Evolutionary conservation across 768 basidiomycete species (phyloP).

Genomic region (Hericium erinaceus): DNA sequence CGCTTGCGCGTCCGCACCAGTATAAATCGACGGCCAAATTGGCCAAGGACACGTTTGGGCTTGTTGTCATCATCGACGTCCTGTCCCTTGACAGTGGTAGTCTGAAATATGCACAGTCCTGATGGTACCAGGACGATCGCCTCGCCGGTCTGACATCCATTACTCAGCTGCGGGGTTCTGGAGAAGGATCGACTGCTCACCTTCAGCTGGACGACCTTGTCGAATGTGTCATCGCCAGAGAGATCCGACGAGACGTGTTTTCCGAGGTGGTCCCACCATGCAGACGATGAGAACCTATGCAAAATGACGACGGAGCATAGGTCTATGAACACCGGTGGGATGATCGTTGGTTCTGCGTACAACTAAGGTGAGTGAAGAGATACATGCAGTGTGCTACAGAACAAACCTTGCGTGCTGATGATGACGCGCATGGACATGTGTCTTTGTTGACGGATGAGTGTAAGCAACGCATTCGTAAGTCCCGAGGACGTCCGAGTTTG

Average conservation of each 20-base stretch:
- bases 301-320: slow-evolving; percentile 57
- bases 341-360: slow-evolving; percentile 56
- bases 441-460: slow-evolving; percentile 58
- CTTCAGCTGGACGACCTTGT: slow-evolving; percentile 55
- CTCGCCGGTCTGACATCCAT: slow-evolving; percentile 48
- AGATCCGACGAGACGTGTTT: slow-evolving; percentile 62
- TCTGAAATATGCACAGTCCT: slow-evolving; percentile 38
- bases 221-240: slow-evolving; percentile 49
- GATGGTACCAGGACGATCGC: slow-evolving; percentile 63
- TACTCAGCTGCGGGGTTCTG: neutral
- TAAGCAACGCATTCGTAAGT: slow-evolving; percentile 47
- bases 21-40: slow-evolving; percentile 50
- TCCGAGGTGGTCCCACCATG: slow-evolving; percentile 65
- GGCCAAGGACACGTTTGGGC: slow-evolving; percentile 21
- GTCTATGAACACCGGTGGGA: slow-evolving; percentile 59
- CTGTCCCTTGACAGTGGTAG: slow-evolving; percentile 3
- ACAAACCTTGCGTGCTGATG: slow-evolving; percentile 59
- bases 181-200: slow-evolving; percentile 24
- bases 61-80: neutral
- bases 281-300: slow-evolving; percentile 67
- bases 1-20: slow-evolving; percentile 53
- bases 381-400: neutral
- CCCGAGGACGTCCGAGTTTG: slow-evolving; percentile 35
- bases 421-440: slow-evolving; percentile 66
- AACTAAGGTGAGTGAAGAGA: neutral